Percentiles rank a stretch among this genome's conserved stretches.
Conservation (phyloP, 1,284 basidiomycete species). For the Papiliotrema fonsecae region DNA sequence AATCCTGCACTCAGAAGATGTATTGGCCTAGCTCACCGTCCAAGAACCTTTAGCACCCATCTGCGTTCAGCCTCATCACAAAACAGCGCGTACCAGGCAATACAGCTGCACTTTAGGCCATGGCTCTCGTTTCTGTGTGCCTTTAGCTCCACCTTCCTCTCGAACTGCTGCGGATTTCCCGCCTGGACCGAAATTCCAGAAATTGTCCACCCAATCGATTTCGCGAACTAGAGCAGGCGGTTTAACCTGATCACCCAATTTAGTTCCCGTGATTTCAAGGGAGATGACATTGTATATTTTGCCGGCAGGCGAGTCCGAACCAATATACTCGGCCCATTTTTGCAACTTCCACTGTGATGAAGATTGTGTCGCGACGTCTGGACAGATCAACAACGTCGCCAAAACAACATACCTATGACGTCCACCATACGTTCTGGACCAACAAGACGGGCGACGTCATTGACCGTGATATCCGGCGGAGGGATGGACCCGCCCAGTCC, state of each 20-base stretch:
- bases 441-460: constrained; percentile 72
- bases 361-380: constrained; percentile 78
- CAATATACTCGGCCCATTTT: constrained; percentile 85
- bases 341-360: constrained; percentile 76
- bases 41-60: constrained; percentile 59
- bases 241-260: constrained; percentile 66
- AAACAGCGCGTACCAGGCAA: constrained; percentile 73
- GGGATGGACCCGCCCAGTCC: constrained; percentile 45
- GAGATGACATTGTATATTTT: constrained; percentile 89
- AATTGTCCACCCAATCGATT: constrained; percentile 93
- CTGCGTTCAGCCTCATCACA: constrained; percentile 34
- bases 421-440: constrained; percentile 74
- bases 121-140: constrained; percentile 4
- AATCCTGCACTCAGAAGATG: constrained; percentile 58
- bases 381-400: constrained; percentile 8
- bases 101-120: constrained; percentile 96
- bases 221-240: constrained; percentile 83
- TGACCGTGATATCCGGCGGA: constrained; percentile 38
- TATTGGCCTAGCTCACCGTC: constrained; percentile 60
- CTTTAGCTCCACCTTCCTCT: neutral
- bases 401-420: constrained; percentile 69
- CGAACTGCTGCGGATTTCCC: constrained; percentile 49
- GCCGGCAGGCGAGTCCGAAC: constrained; percentile 11
- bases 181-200: constrained; percentile 60
- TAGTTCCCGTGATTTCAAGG: constrained; percentile 74